A percentile compares a stretch with the other conserved stretches of the same genome.
These are phyloP conservation scores for Backusella morwellensis DNA, from an alignment of 192 early-diverging fungal species.

Conservation along the genomic window DNA sequence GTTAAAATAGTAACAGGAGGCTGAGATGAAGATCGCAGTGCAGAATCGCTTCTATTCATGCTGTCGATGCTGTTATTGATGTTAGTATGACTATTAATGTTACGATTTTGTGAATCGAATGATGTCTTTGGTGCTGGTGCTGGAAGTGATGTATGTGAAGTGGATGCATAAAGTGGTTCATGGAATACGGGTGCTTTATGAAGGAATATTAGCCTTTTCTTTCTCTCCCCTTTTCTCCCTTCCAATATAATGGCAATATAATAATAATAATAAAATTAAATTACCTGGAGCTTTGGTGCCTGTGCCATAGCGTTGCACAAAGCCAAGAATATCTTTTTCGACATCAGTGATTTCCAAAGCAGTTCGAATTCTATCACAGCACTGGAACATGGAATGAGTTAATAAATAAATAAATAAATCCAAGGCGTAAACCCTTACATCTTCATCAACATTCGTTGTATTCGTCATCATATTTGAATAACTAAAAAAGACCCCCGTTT, in stretches of 20 bases:
- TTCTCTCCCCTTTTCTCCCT: not conserved
- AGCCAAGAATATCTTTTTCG: conserved; percentile 60
- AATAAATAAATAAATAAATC: not conserved
- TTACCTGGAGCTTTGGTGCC: conserved; percentile 50
- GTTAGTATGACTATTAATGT: not conserved
- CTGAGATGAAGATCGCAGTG: not conserved
- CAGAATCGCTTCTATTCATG: not conserved
- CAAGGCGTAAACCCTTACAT: conserved; percentile 33
- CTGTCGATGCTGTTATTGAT: too few relatives aligned
- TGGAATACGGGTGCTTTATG: not conserved
- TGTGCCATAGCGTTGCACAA: conserved; percentile 61
- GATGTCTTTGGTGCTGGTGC: not conserved
- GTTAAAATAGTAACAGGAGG: conserved; percentile 9
- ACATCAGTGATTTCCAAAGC: conserved; percentile 65
- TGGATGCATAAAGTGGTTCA: not conserved
- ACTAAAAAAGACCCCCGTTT: not conserved
- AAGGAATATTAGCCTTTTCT: not conserved
- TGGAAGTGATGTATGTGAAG: not conserved
- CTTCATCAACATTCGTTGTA: conserved; percentile 66
- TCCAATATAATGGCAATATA: not conserved
- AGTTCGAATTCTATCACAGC: conserved; percentile 68
- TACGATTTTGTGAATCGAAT: not conserved
- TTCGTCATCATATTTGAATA: conserved; percentile 69
- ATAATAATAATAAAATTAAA: not conserved
- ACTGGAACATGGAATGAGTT: conserved; percentile 26